These are phyloP conservation scores for Furculomyces boomerangus DNA, from an alignment of 371 early-diverging fungal genomes.

Conservation along the genomic window DNA sequence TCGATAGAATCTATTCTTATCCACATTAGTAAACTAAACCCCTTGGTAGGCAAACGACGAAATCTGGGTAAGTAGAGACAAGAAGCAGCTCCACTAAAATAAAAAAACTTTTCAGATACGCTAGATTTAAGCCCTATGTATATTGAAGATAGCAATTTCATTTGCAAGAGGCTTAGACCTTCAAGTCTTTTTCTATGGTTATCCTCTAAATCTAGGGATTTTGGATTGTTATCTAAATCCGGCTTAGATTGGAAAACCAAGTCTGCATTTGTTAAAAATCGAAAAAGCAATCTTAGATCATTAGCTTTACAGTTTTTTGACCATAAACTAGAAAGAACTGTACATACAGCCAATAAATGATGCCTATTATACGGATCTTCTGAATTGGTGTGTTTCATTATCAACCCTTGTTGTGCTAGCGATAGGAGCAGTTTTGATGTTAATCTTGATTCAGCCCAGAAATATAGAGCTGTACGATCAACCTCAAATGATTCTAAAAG, in stretches of 20 bases:
- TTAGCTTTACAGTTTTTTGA: neutral
- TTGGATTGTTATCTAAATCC: neutral
- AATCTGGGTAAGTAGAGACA: neutral
- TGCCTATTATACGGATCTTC: too few relatives aligned
- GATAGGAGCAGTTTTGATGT: neutral
- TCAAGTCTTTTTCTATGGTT: too few relatives aligned
- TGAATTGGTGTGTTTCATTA: neutral
- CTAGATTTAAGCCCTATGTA: neutral
- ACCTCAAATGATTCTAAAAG: too few relatives aligned
- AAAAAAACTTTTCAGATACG: neutral
- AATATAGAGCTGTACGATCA: neutral
- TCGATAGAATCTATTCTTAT: neutral
- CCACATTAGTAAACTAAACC: slow-evolving; percentile 1
- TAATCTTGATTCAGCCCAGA: neutral
- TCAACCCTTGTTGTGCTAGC: neutral
- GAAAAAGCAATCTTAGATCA: neutral
- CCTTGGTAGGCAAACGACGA: neutral
- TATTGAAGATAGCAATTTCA: neutral
- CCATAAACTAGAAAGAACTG: neutral
- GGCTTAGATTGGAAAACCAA: neutral
- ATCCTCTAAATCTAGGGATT: neutral
- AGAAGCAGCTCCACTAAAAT: neutral
- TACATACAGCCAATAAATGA: neutral
- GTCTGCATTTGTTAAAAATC: neutral
- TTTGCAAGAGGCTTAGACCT: too few relatives aligned